A percentile compares a stretch with the other conserved stretches of the same genome.
These are phyloP conservation scores for Pichia sp. DNA, from an alignment of 1,139 yeast species.

Conservation along the genomic window DNA sequence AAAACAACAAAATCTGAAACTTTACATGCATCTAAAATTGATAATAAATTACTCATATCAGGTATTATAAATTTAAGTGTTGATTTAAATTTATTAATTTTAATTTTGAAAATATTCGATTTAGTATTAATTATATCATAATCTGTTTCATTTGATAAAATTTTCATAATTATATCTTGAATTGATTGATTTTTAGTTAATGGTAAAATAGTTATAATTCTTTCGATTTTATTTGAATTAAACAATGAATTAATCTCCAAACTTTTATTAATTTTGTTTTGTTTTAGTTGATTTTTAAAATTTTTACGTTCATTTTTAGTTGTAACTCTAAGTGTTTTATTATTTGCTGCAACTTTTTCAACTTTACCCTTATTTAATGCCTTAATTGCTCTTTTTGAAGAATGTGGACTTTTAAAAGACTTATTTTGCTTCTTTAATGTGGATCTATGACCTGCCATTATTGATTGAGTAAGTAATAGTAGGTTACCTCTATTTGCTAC, in stretches of 20 bases:
- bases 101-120: constrained; percentile 46
- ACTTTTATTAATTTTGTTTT: constrained; percentile 53
- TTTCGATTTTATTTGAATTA: constrained; percentile 64
- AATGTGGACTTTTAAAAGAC: constrained; percentile 84
- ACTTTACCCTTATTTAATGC: constrained; percentile 81
- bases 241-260: constrained; percentile 53
- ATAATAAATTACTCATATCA: constrained; percentile 55
- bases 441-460: constrained; percentile 76
- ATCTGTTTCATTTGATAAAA: constrained; percentile 34
- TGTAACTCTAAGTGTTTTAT: constrained; percentile 39
- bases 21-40: constrained; percentile 80
- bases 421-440: constrained; percentile 81
- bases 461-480: background rate
- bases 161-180: constrained; percentile 46
- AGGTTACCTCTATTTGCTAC: background rate
- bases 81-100: constrained; percentile 63
- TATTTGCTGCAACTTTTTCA: constrained; percentile 48
- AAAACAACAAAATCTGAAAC: constrained; percentile 84
- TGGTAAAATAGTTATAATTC: constrained; percentile 74
- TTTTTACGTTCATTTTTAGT: constrained; percentile 76
- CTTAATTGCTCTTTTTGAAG: constrained; percentile 84
- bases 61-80: constrained; percentile 73
- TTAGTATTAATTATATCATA: constrained; percentile 27
- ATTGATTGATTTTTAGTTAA: constrained; percentile 68
- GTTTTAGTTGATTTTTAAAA: constrained; percentile 68